These are phyloP conservation scores for Bruguiera sexangula DNA, from an alignment of 345 rosid genomes.

Conservation along the genomic window DNA sequence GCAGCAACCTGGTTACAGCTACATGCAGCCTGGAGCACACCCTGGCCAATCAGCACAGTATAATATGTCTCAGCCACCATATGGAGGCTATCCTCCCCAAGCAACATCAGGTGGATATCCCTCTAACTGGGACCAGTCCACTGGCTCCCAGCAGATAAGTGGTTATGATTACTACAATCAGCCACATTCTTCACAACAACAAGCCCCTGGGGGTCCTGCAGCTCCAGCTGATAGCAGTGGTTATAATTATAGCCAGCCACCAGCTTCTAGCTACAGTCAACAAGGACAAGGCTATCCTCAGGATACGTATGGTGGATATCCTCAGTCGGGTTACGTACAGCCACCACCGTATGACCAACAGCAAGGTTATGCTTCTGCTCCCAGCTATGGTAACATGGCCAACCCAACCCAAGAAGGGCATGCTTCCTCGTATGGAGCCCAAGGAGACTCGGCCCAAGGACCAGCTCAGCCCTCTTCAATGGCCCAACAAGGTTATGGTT, in stretches of 20 bases:
- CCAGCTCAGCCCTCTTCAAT: slow-evolving; percentile 50
- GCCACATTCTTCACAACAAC: slow-evolving; percentile 63
- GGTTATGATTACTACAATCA: slow-evolving; percentile 92
- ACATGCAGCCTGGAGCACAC: slow-evolving; percentile 83
- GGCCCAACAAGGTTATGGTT: slow-evolving; percentile 55
- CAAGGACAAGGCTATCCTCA: slow-evolving; percentile 76
- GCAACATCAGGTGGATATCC: slow-evolving; percentile 72
- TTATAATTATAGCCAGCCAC: slow-evolving; percentile 67
- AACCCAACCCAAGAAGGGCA: slow-evolving; percentile 71
- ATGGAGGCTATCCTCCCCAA: slow-evolving; percentile 78
- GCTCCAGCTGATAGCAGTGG: slow-evolving; percentile 57
- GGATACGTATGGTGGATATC: slow-evolving; percentile 82
- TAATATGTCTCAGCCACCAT: slow-evolving; percentile 64
- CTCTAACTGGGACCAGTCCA: slow-evolving; percentile 80
- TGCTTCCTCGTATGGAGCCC: slow-evolving; percentile 50
- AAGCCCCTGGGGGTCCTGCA: slow-evolving; percentile 56
- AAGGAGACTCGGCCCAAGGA: slow-evolving; percentile 66
- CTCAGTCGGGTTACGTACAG: slow-evolving; percentile 79
- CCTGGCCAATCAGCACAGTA: slow-evolving; percentile 72
- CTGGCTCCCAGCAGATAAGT: slow-evolving; percentile 55
- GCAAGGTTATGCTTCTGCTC: slow-evolving; percentile 55
- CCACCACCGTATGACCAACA: slow-evolving; percentile 66
- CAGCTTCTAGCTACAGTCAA: slow-evolving; percentile 65
- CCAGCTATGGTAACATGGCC: slow-evolving; percentile 48
- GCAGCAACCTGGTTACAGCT: slow-evolving; percentile 88